Conservation (phyloP, 2,329 filamentous ascomycete species). For the Cladobotryum protrusum region DNA sequence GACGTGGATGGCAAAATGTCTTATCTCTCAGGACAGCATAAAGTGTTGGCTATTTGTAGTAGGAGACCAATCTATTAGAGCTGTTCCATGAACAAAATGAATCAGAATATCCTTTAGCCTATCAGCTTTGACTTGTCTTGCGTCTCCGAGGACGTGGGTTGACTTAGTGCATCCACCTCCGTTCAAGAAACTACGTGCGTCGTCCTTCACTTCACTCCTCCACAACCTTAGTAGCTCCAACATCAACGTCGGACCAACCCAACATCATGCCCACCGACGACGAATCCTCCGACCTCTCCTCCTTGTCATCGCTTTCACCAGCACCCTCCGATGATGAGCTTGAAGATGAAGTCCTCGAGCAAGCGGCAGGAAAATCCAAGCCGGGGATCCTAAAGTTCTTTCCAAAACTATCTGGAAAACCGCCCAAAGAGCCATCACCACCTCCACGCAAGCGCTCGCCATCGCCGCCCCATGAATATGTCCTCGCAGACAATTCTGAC, state of each 20-base stretch:
- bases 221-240: slow-evolving; percentile 21
- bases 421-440: slow-evolving; percentile 55
- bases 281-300: slow-evolving; percentile 59
- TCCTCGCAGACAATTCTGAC: slow-evolving; percentile 82
- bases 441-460: slow-evolving; percentile 72
- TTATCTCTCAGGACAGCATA: slow-evolving; percentile 1
- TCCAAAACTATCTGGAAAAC: slow-evolving; percentile 46
- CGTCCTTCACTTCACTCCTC: slow-evolving; percentile 24
- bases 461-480: slow-evolving; percentile 85
- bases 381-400: slow-evolving; percentile 63
- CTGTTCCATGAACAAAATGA: slow-evolving; percentile 12
- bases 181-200: slow-evolving; percentile 26
- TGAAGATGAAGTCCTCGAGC: slow-evolving; percentile 37
- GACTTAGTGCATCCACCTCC: slow-evolving; percentile 27
- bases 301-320: slow-evolving; percentile 43
- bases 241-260: slow-evolving; percentile 15
- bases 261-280: slow-evolving; percentile 51
- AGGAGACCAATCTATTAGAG: slow-evolving; percentile 1
- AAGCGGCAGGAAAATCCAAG: slow-evolving; percentile 40
- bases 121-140: slow-evolving; percentile 27
- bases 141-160: slow-evolving; percentile 22
- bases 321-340: slow-evolving; percentile 41
- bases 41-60: not conserved
- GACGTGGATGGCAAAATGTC: slow-evolving; percentile 1
- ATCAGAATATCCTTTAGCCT: slow-evolving; percentile 22